Conservation (phyloP, 495 filamentous ascomycete genomes). For the Lophiotrema nucula region DNA sequence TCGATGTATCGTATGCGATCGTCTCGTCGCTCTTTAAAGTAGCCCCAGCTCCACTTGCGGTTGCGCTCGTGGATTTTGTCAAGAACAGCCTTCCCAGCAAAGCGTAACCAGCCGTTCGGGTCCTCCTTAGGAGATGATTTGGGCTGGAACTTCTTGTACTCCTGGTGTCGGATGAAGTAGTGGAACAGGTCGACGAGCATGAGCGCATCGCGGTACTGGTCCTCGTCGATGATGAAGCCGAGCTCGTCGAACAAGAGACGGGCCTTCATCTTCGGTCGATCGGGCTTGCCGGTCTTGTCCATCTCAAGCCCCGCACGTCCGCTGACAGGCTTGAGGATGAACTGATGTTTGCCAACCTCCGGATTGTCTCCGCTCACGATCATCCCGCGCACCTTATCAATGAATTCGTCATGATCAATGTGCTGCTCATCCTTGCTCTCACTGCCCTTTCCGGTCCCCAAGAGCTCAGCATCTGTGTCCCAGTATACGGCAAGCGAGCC, state of each 20-base stretch:
- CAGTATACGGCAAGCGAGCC: constrained; percentile 90
- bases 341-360: constrained; percentile 65
- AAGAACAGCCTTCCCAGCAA: constrained; percentile 83
- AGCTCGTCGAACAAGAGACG: constrained; percentile 91
- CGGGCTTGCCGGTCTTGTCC: constrained; percentile 80
- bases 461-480: constrained; percentile 85
- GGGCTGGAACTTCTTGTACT: constrained; percentile 91
- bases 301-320: constrained; percentile 89
- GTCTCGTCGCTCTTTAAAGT: constrained; percentile 87
- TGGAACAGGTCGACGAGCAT: constrained; percentile 99
- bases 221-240: constrained; percentile 89
- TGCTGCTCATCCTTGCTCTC: constrained; percentile 61
- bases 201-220: constrained; percentile 92
- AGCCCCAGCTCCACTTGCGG: constrained; percentile 87
- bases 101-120: constrained; percentile 84
- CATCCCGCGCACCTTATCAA: constrained; percentile 70
- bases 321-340: constrained; percentile 90
- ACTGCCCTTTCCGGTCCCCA: constrained; percentile 69
- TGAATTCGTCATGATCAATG: constrained; percentile 68
- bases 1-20: constrained; percentile 86
- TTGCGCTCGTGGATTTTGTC: constrained; percentile 93
- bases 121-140: constrained; percentile 85
- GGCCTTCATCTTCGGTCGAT: constrained; percentile 86
- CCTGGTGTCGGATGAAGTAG: constrained; percentile 95
- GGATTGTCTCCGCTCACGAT: constrained; percentile 66